These are phyloP conservation scores for Botrytis aclada DNA, from an alignment of 2,329 filamentous ascomycete genomes.

Conservation along the genomic window DNA sequence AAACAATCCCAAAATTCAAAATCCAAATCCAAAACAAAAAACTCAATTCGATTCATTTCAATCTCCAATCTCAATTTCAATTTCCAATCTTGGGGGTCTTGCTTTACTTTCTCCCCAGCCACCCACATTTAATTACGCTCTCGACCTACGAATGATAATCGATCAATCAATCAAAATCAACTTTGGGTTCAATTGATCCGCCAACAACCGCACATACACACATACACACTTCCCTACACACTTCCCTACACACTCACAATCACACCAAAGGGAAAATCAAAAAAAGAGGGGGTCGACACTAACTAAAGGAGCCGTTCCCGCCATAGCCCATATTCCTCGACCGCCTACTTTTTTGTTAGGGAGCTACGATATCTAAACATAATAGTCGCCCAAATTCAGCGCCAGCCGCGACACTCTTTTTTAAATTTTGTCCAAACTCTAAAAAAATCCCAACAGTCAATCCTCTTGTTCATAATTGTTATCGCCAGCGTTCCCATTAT, in stretches of 20 bases:
- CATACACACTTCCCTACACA: too few relatives aligned
- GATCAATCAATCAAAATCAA: neutral
- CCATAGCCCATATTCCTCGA: neutral
- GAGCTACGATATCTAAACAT: constrained; percentile 8
- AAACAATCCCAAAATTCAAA: neutral
- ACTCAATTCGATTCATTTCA: neutral
- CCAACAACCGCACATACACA: constrained; percentile 1
- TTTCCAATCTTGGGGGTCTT: constrained; percentile 5
- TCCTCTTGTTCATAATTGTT: neutral
- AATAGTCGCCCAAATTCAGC: constrained; percentile 12
- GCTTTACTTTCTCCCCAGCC: constrained; percentile 13
- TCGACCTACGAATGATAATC: constrained; percentile 13
- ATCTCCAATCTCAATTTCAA: constrained; percentile 1
- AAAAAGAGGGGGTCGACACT: neutral
- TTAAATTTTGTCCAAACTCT: constrained; percentile 14
- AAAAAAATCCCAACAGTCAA: neutral
- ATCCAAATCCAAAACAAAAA: neutral
- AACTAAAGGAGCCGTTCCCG: constrained; percentile 1
- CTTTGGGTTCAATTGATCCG: constrained; percentile 12
- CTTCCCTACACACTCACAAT: too few relatives aligned
- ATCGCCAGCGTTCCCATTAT: neutral
- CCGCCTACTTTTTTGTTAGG: constrained; percentile 15
- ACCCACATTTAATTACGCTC: constrained; percentile 14
- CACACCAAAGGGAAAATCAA: neutral
- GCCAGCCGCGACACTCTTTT: constrained; percentile 25